Evolutionary conservation across 1,139 yeast genomes (phyloP).

Genomic region (Eremothecium gossypii): DNA sequence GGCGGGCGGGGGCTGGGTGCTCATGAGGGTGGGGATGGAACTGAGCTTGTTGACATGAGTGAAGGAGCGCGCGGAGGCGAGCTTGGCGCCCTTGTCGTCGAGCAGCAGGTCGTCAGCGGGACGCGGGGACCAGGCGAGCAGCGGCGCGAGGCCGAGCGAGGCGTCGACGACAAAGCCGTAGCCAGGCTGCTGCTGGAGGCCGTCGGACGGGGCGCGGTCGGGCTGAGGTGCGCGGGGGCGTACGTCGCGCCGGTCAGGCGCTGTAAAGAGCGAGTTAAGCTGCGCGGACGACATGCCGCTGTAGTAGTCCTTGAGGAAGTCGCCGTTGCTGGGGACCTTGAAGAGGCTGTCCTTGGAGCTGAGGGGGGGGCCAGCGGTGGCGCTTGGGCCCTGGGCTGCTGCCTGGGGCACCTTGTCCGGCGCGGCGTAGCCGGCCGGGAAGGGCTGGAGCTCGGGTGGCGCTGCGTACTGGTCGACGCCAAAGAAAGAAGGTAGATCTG

Average conservation of each 20-base stretch:
- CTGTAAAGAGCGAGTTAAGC: constrained; percentile 11
- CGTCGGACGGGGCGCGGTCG: neutral
- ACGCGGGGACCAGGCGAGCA: constrained; percentile 20
- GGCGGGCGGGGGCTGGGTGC: neutral
- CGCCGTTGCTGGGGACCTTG: constrained; percentile 22
- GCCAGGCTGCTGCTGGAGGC: constrained; percentile 8
- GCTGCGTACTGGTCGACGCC: constrained; percentile 7
- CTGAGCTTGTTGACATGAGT: neutral
- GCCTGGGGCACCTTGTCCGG: neutral
- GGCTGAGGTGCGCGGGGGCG: neutral
- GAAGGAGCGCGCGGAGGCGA: neutral
- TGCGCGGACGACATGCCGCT: constrained; percentile 14
- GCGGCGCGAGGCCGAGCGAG: constrained; percentile 28
- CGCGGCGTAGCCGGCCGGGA: neutral
- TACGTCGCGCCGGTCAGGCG: neutral
- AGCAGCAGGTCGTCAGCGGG: neutral
- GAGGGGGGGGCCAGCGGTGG: neutral
- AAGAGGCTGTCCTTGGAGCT: constrained; percentile 16
- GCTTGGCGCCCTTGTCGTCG: constrained; percentile 1
- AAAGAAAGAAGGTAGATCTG: constrained; percentile 21
- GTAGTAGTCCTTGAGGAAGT: constrained; percentile 17
- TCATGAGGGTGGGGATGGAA: constrained; percentile 3
- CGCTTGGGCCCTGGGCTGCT: neutral
- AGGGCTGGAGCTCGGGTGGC: neutral
- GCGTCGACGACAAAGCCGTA: constrained; percentile 27